Conservation (phyloP, 257 asterid genomes). For the Marsdenia floribunda region DNA sequence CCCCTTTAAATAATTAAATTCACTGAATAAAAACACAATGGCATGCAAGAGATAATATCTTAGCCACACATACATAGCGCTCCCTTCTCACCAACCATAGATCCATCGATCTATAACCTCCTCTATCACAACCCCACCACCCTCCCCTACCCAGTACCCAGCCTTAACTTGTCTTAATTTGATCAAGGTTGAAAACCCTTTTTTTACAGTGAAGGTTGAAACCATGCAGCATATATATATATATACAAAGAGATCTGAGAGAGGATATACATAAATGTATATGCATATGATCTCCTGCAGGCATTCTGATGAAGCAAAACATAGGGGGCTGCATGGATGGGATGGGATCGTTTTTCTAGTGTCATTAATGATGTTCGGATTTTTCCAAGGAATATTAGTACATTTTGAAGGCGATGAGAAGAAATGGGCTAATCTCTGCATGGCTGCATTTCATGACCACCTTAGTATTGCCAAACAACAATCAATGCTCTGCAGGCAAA, state of each 20-base stretch:
- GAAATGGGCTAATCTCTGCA: conserved; percentile 20
- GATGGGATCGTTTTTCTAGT: background rate
- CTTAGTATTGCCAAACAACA: conserved; percentile 47
- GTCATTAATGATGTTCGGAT: conserved; percentile 26
- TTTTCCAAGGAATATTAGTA: conserved; percentile 16
- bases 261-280: no score
- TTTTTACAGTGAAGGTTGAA: no score
- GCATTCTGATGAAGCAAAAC: background rate
- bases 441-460: conserved; percentile 18
- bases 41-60: conserved; percentile 7
- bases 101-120: no score
- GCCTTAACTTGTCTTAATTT: no score
- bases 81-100: background rate
- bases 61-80: conserved; percentile 16
- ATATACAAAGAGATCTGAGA: no score
- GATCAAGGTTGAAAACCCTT: no score
- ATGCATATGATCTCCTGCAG: no score
- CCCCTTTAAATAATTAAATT: background rate
- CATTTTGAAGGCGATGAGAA: conserved; percentile 14
- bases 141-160: no score
- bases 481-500: conserved; percentile 39
- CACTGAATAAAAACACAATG: background rate
- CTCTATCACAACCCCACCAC: no score
- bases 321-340: background rate
- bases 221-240: no score